Evolutionary conservation across 2,329 filamentous ascomycete genomes (phyloP).

Genomic region (Fusarium napiforme): DNA sequence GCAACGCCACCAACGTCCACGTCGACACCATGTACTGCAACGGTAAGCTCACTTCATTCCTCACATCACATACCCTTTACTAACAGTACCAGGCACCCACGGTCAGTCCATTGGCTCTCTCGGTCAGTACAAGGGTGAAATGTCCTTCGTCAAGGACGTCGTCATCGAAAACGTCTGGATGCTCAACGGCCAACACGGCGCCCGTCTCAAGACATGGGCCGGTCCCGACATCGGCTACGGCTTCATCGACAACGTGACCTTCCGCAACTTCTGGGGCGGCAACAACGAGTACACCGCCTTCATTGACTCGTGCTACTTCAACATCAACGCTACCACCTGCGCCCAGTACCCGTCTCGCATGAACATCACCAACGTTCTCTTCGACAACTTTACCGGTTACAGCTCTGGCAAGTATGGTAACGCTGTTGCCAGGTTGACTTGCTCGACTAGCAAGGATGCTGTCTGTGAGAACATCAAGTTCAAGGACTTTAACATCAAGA

Average conservation of each 20-base stretch:
- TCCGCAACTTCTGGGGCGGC: constrained; percentile 42
- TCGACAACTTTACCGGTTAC: constrained; percentile 42
- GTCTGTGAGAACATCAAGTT: constrained; percentile 43
- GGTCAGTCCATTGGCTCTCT: constrained; percentile 41
- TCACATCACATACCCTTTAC: accelerated
- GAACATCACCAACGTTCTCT: constrained; percentile 42
- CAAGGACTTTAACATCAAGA: constrained; percentile 37
- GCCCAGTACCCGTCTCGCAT: constrained; percentile 39
- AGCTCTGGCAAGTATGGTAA: constrained; percentile 41
- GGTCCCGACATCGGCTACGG: constrained; percentile 39
- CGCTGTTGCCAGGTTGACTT: constrained; percentile 36
- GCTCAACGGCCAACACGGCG: constrained; percentile 41
- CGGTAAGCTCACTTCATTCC: background rate
- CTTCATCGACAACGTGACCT: constrained; percentile 41
- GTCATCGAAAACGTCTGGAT: constrained; percentile 44
- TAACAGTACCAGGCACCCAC: constrained; percentile 18
- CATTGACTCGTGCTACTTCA: constrained; percentile 44
- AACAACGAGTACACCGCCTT: constrained; percentile 42
- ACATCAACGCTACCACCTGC: constrained; percentile 30
- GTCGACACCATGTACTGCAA: constrained; percentile 43
- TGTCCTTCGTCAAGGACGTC: constrained; percentile 40
- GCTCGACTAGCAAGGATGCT: constrained; percentile 37
- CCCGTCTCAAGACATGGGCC: constrained; percentile 42
- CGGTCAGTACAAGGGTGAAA: constrained; percentile 39
- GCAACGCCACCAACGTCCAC: constrained; percentile 37